Evolutionary conservation across 768 basidiomycete genomes (phyloP).

Genomic region (Mycena venus): DNA sequence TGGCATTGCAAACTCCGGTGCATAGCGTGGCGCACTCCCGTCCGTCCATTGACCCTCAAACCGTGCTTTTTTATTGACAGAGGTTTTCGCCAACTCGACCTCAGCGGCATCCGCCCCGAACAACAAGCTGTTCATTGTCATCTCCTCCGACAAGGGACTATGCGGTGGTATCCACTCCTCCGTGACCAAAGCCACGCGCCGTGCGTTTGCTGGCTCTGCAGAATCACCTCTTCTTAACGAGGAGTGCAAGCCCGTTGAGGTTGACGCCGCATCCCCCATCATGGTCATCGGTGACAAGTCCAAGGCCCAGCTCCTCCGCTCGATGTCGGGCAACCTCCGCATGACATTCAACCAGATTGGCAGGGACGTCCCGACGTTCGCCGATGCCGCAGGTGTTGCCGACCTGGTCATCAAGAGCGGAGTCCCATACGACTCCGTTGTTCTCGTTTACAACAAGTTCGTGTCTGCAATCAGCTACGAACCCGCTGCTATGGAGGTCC

Average conservation of each 20-base stretch:
- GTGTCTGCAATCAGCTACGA: conserved; percentile 94
- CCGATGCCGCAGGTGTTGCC: conserved; percentile 94
- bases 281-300: conserved; percentile 98
- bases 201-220: conserved; percentile 68
- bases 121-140: conserved; percentile 92
- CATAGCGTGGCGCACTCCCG: conserved; percentile 41
- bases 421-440: conserved; percentile 88
- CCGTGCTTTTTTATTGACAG: conserved; percentile 59
- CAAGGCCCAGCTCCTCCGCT: conserved; percentile 89
- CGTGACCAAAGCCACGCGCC: conserved; percentile 90
- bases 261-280: conserved; percentile 75
- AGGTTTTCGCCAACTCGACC: conserved; percentile 87
- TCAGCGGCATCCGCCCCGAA: conserved; percentile 77
- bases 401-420: conserved; percentile 91
- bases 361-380: conserved; percentile 96
- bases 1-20: conserved; percentile 92
- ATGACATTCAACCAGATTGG: conserved; percentile 99
- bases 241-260: conserved; percentile 54
- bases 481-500: conserved; percentile 78
- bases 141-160: conserved; percentile 99
- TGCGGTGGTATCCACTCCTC: conserved; percentile 99
- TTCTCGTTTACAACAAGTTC: conserved; percentile 88
- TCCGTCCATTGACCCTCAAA: neutral
- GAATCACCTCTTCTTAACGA: conserved; percentile 63
- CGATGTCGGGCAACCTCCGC: conserved; percentile 72